A percentile compares a stretch with the other conserved stretches of the same genome.
Conservation (phyloP, 306 rosid species). For the Quercus agrifolia region DNA sequence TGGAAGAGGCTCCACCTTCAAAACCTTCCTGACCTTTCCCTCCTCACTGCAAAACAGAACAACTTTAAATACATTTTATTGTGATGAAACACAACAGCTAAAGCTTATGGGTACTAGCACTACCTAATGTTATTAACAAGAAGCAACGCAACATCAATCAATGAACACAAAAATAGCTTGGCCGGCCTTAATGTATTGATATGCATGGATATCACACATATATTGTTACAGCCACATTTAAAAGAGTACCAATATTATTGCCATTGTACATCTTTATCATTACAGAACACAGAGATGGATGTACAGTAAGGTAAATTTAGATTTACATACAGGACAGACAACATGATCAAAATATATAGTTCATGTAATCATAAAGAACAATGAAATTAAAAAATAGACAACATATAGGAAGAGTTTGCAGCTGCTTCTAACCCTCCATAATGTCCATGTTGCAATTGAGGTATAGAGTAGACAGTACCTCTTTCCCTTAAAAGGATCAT, state of each 20-base stretch:
- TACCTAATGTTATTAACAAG: not conserved
- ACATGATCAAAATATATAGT: not conserved
- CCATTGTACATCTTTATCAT: not conserved
- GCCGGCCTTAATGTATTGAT: not conserved
- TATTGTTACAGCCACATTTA: not conserved
- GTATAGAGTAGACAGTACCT: conserved; percentile 41
- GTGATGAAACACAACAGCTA: not conserved
- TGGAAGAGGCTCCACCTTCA: conserved; percentile 90
- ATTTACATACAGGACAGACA: not conserved
- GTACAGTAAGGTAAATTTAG: not conserved
- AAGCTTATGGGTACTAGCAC: not conserved
- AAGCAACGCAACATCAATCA: not conserved
- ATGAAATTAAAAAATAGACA: not conserved
- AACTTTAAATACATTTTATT: conserved; percentile 3
- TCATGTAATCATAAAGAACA: not conserved
- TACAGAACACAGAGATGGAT: not conserved
- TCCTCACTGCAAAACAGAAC: conserved; percentile 70
- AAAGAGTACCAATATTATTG: not conserved
- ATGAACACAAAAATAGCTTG: not conserved
- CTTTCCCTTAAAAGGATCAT: conserved; percentile 64
- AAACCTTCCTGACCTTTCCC: conserved; percentile 82
- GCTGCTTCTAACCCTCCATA: not conserved
- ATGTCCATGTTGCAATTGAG: not conserved
- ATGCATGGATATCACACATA: not conserved
- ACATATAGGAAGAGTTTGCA: not conserved